Base-by-base conservation (phyloP, 2,329 filamentous ascomycete species). In the Neophaeococcomyces aloes region DNA sequence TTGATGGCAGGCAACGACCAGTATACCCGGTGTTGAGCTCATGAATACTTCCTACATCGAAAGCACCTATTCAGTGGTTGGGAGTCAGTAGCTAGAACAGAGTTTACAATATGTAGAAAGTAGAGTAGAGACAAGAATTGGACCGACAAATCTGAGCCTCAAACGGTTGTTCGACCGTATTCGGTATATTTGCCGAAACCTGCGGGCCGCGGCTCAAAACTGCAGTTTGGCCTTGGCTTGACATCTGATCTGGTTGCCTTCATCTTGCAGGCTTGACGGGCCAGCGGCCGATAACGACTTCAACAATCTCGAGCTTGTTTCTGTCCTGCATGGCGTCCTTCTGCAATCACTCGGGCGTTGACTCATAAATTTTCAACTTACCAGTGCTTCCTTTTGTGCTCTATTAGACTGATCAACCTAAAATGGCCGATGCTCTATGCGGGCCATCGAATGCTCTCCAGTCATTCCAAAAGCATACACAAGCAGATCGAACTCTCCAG, bases 381-480 rank as follows among this genome's bases (percentile, higher is more conserved):
- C 23, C 23, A 10, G 15, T 35, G 17, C 33, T 19, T 35, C 10
- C 13, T 5, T 8, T 5, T 15, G 7, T 6, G 19, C 7, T 15
- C 6, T 38, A 13, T 27, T 19, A 11, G 19, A 41, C 29, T n/a
- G n/a, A 15, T 29, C 4, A 34, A 35, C n/a, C 40, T 57, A 66
- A 52, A 54, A 83, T 83, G 79, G 69, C 75, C 41, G 79, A 83
- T 56, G 71, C 74, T 53, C 67, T 84, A 44, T 88, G 83, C 60
- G 82, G 83, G 47, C 81, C 83, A 14, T 83, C 83, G 10, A 86
- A 83, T 62, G 74, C 81, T 50, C 74, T 85, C 41, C 83, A 86
- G 62, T 80, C 75, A 57, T 77, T 87, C 59, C 75, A 81, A 56
- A 79, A 81, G 55, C 82, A 86, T 61, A 67, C 76, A 8, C 71